Conservation (phyloP, 306 rosid genomes). For the Betula pendula region DNA sequence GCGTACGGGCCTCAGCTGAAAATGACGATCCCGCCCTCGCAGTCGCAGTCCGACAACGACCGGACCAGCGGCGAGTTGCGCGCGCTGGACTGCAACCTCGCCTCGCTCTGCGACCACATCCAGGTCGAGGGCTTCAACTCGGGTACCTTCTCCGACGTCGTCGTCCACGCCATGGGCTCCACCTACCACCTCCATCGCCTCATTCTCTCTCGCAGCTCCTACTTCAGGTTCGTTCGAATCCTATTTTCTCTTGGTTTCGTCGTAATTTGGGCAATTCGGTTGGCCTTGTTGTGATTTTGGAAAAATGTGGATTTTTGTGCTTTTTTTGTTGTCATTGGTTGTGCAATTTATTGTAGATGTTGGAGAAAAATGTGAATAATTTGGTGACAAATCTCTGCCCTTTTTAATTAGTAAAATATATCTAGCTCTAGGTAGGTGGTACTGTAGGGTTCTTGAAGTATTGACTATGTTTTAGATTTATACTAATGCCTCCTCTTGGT, state of each 20-base stretch:
- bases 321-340: background rate
- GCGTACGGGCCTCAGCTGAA: slow-evolving; percentile 57
- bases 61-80: slow-evolving; percentile 65
- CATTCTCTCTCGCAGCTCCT: slow-evolving; percentile 94
- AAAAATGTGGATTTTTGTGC: background rate
- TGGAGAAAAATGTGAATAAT: background rate
- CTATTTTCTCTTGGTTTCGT: background rate
- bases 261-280: background rate
- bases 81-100: slow-evolving; percentile 87
- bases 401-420: background rate
- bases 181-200: slow-evolving; percentile 93
- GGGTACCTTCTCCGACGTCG: slow-evolving; percentile 79
- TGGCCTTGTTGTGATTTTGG: background rate
- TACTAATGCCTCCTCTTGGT: background rate
- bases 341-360: background rate
- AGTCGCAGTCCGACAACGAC: slow-evolving; percentile 60
- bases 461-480: background rate
- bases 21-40: slow-evolving; percentile 62
- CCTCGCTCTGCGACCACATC: slow-evolving; percentile 92
- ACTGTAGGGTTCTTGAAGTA: background rate
- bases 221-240: slow-evolving; percentile 62
- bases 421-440: background rate
- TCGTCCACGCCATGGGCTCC: slow-evolving; percentile 84
- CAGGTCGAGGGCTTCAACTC: slow-evolving; percentile 92
- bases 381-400: background rate